Evolutionary conservation across 805 yeast species (phyloP).

Genomic region (Starmera quercuum): DNA sequence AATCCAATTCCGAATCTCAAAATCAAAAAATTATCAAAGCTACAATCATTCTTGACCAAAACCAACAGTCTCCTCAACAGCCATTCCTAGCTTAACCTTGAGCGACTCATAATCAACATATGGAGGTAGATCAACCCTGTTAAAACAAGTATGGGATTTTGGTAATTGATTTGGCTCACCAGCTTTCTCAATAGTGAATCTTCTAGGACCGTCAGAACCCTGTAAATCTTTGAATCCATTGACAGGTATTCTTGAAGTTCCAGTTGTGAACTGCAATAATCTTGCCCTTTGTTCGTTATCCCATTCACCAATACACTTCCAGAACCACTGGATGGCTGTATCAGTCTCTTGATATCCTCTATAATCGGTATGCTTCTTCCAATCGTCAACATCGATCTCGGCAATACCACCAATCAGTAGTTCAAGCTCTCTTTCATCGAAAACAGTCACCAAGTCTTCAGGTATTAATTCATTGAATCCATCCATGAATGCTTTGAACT

Average conservation of each 20-base stretch:
- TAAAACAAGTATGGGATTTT: constrained; percentile 97
- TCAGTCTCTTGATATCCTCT: constrained; percentile 96
- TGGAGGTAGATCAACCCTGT: constrained; percentile 96
- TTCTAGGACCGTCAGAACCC: constrained; percentile 98
- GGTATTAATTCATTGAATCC: constrained; percentile 98
- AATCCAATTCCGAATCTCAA: too few relatives aligned
- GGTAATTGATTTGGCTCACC: constrained; percentile 92
- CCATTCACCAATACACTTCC: constrained; percentile 92
- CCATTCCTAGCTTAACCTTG: constrained; percentile 86
- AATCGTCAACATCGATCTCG: constrained; percentile 95
- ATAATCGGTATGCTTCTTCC: constrained; percentile 98
- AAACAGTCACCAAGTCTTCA: constrained; percentile 91
- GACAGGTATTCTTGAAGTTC: constrained; percentile 98
- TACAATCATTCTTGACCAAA: constrained; percentile 93
- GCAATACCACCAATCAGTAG: constrained; percentile 96
- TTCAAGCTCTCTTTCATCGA: constrained; percentile 96
- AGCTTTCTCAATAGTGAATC: constrained; percentile 97
- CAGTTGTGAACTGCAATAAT: constrained; percentile 93
- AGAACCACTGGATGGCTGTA: constrained; percentile 97
- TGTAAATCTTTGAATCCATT: constrained; percentile 98
- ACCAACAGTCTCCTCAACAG: constrained; percentile 98
- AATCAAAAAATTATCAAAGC: too few relatives aligned
- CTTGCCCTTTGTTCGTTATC: constrained; percentile 96
- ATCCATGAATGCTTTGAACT: constrained; percentile 91
- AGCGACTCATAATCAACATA: constrained; percentile 76